A percentile compares a stretch with the other conserved stretches of the same genome.
phyloP scores from a whole-genome alignment of 2,329 filamentous ascomycete species.

The Monosporascus cannonballus region DNA sequence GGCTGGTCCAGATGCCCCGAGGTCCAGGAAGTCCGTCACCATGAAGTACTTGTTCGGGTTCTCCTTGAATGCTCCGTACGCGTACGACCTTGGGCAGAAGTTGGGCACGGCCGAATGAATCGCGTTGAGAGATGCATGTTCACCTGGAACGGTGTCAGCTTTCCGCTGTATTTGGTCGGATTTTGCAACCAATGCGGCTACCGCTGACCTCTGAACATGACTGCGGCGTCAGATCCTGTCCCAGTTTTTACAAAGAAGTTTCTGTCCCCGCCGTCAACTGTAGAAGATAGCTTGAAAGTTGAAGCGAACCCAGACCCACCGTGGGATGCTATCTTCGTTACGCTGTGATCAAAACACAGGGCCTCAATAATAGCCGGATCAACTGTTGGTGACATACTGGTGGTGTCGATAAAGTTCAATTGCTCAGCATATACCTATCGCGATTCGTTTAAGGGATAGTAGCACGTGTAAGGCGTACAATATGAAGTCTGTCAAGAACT shows the following conservation, averaged over 20 bases:
- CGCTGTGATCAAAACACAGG: slow-evolving; percentile 49
- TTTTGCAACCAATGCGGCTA: slow-evolving; percentile 7
- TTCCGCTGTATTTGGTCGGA: slow-evolving; percentile 27
- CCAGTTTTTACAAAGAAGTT: slow-evolving; percentile 71
- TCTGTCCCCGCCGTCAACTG: slow-evolving; percentile 41
- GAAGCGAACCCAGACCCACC: slow-evolving; percentile 65
- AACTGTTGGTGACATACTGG: slow-evolving; percentile 39
- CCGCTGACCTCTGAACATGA: slow-evolving; percentile 62
- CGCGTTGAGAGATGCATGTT: slow-evolving; percentile 78
- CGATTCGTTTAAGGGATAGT: too few species aligned
- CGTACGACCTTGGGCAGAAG: slow-evolving; percentile 71
- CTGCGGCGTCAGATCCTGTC: slow-evolving; percentile 47
- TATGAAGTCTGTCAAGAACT: too few species aligned
- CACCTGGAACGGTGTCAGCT: slow-evolving; percentile 49
- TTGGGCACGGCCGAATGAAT: slow-evolving; percentile 66
- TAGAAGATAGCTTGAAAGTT: slow-evolving; percentile 51
- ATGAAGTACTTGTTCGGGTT: slow-evolving; percentile 50
- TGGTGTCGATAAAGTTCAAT: too few species aligned
- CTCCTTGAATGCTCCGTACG: slow-evolving; percentile 56
- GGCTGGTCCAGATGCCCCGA: slow-evolving; percentile 37
- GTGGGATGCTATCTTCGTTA: slow-evolving; percentile 50
- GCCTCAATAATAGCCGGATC: slow-evolving; percentile 58
- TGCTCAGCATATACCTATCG: too few species aligned
- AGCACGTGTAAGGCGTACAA: too few species aligned
- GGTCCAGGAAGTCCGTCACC: slow-evolving; percentile 75